Conservation (phyloP, 441 rosid genomes). For the Euphorbia schlechtendalii region DNA sequence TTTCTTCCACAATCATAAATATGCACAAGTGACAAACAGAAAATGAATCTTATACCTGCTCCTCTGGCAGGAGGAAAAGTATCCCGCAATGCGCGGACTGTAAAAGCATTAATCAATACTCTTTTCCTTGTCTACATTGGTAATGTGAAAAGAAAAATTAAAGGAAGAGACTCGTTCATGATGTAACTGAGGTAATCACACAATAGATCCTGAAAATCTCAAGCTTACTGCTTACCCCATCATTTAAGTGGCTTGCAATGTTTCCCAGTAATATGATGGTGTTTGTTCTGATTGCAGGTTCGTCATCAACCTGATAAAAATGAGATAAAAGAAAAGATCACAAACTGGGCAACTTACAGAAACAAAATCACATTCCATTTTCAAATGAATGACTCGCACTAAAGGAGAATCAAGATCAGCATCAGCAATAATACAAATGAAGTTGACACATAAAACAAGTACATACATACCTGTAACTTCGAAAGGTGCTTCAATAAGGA, state of each 20-base stretch:
- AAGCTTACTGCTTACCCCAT: constrained; percentile 89
- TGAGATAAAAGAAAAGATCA: constrained; percentile 14
- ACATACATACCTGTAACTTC: constrained; percentile 82
- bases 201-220: constrained; percentile 17
- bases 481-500: constrained; percentile 91
- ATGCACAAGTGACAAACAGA: neutral
- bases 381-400: too few species aligned
- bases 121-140: constrained; percentile 83
- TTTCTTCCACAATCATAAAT: neutral
- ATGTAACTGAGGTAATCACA: constrained; percentile 5
- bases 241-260: constrained; percentile 83
- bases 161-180: neutral
- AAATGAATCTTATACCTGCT: constrained; percentile 62
- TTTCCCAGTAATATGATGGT: constrained; percentile 97
- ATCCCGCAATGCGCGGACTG: constrained; percentile 96
- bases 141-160: constrained; percentile 18
- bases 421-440: constrained; percentile 2
- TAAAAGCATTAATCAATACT: constrained; percentile 97
- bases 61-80: constrained; percentile 98
- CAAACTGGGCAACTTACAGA: constrained; percentile 10
- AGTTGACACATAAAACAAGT: constrained; percentile 15
- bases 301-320: constrained; percentile 88
- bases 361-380: neutral
- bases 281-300: constrained; percentile 96
- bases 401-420: constrained; percentile 3